Conservation (phyloP, 2,329 filamentous ascomycete species). For the Remersonia thermophila region DNA sequence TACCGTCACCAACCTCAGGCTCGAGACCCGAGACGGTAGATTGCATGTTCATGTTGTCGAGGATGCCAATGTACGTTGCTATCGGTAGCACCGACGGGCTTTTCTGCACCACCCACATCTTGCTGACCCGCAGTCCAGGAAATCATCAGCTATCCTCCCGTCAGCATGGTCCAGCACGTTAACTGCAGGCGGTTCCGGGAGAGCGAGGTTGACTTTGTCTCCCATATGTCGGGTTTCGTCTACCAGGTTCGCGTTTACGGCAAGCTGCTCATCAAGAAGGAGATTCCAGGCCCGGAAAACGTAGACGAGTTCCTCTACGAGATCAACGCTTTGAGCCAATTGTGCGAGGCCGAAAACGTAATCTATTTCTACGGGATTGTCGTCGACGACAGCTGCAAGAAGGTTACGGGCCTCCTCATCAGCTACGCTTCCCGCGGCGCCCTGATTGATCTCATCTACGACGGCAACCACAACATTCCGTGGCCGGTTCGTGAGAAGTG, state of each 20-base stretch:
- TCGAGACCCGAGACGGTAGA: slow-evolving; percentile 76
- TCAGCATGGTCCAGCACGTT: slow-evolving; percentile 63
- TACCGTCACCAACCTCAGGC: slow-evolving; percentile 88
- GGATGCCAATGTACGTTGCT: slow-evolving; percentile 58
- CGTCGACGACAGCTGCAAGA: slow-evolving; percentile 59
- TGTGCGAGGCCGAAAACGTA: slow-evolving; percentile 59
- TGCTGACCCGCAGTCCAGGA: slow-evolving; percentile 39
- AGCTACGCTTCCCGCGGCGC: slow-evolving; percentile 77
- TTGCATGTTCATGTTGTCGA: slow-evolving; percentile 97
- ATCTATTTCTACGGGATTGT: slow-evolving; percentile 82
- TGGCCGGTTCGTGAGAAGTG: slow-evolving; percentile 73
- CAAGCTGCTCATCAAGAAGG: slow-evolving; percentile 79
- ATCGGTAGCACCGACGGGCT: no score
- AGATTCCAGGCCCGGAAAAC: slow-evolving; percentile 89
- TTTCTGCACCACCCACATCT: no score
- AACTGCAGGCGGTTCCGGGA: slow-evolving; percentile 54
- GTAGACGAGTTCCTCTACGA: slow-evolving; percentile 97
- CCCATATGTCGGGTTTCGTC: slow-evolving; percentile 92
- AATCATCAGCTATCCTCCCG: slow-evolving; percentile 73
- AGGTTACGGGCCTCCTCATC: slow-evolving; percentile 82
- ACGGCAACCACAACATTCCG: slow-evolving; percentile 47
- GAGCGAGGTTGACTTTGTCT: slow-evolving; percentile 68
- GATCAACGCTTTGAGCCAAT: slow-evolving; percentile 78
- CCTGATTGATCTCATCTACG: slow-evolving; percentile 82
- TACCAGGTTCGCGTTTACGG: slow-evolving; percentile 73